A percentile compares a stretch with the other conserved stretches of the same genome.
These are phyloP conservation scores for Trichophyton equinum DNA, from an alignment of 2,329 filamentous ascomycete species.

Conservation along the genomic window DNA sequence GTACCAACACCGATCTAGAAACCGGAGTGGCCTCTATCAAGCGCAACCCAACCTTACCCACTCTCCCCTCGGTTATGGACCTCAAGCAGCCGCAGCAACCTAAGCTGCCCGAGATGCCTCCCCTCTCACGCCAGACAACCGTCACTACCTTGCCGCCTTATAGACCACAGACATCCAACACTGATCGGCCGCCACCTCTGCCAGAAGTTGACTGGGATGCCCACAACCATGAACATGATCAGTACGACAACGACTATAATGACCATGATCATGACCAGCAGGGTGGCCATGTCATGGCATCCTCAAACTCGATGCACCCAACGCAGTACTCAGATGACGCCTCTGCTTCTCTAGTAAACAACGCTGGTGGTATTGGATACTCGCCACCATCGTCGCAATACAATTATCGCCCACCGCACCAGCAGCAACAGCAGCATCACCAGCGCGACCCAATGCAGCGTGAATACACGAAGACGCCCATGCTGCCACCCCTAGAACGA, in stretches of 20 bases:
- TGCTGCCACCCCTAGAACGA: constrained; percentile 19
- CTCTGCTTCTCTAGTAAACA: constrained; percentile 34
- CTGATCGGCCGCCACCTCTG: constrained; percentile 13
- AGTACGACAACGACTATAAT: constrained; percentile 25
- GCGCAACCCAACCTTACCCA: constrained; percentile 48
- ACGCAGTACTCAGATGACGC: constrained; percentile 37
- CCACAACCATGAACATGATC: neutral
- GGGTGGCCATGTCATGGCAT: constrained; percentile 26
- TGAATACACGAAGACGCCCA: constrained; percentile 1
- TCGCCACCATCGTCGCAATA: constrained; percentile 24
- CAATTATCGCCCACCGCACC: constrained; percentile 17
- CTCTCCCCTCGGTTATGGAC: constrained; percentile 47
- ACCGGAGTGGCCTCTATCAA: constrained; percentile 20
- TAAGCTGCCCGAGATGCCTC: constrained; percentile 41
- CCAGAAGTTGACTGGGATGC: constrained; percentile 8
- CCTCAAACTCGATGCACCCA: constrained; percentile 7
- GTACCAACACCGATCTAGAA: constrained; percentile 24
- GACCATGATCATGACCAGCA: constrained; percentile 16
- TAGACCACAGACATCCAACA: constrained; percentile 38
- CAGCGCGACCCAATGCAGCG: neutral
- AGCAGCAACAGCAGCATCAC: neutral
- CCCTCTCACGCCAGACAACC: constrained; percentile 48
- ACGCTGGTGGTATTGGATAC: constrained; percentile 10
- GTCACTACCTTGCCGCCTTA: constrained; percentile 51
- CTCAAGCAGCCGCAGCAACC: constrained; percentile 24